Evolutionary conservation across 2,329 filamentous ascomycete genomes (phyloP).

Genomic region (Nothophoma quercina): DNA sequence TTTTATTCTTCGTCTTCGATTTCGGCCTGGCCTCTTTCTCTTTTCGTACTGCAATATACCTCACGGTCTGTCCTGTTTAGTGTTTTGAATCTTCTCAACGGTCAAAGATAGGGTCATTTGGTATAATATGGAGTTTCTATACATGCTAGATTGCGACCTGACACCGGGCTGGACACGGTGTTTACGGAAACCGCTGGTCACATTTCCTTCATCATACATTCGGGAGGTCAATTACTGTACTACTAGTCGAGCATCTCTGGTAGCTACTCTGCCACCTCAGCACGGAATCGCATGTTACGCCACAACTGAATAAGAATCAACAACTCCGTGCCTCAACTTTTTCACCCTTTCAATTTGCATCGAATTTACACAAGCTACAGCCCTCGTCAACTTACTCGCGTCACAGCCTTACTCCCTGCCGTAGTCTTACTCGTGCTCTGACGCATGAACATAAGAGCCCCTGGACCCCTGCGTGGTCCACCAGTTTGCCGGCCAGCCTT

Average conservation of each 20-base stretch:
- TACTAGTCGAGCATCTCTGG: constrained; percentile 1
- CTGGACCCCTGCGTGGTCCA: constrained; percentile 5
- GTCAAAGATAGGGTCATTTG: constrained; percentile 9
- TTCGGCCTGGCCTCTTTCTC: constrained; percentile 24
- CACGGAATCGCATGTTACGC: constrained; percentile 3
- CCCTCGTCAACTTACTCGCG: background rate
- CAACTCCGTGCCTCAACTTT: background rate
- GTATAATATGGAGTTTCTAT: constrained; percentile 9
- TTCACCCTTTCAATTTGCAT: background rate
- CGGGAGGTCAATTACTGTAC: constrained; percentile 2
- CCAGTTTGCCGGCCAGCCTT: constrained; percentile 1
- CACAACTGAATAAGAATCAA: background rate
- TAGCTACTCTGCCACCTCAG: constrained; percentile 1
- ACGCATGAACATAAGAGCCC: background rate
- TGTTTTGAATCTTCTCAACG: constrained; percentile 8
- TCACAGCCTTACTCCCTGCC: background rate
- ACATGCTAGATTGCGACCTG: constrained; percentile 32
- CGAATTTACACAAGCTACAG: background rate
- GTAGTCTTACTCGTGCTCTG: constrained; percentile 3
- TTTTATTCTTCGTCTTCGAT: constrained; percentile 25
- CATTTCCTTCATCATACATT: constrained; percentile 2
- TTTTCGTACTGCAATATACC: constrained; percentile 45
- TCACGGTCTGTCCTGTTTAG: constrained; percentile 21
- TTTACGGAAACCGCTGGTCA: constrained; percentile 21
- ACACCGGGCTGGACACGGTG: constrained; percentile 43